Percentiles rank a stretch among this genome's conserved stretches.
phyloP scores from a whole-genome alignment of 1,284 basidiomycete genomes.

The Fomitopsis palustris region DNA sequence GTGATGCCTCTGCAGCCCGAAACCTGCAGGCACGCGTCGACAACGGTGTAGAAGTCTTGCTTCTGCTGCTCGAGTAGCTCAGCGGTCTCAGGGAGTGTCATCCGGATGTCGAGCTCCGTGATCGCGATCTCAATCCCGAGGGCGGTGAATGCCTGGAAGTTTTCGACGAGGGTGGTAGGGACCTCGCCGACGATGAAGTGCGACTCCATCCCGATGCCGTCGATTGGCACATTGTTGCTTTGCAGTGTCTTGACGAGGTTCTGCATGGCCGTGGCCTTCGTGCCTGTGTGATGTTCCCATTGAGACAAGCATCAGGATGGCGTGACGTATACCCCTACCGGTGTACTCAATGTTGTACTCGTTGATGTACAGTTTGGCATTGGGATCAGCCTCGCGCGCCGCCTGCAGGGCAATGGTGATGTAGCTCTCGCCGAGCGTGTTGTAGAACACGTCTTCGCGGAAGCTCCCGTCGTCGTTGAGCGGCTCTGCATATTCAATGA shows the following conservation, averaged over 20 bases:
- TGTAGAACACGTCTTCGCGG: conserved; percentile 42
- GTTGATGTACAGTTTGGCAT: conserved; percentile 43
- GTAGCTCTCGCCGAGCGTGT: conserved; percentile 40
- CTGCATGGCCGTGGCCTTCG: conserved; percentile 43
- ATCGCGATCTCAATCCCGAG: conserved; percentile 53
- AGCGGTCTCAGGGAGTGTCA: conserved; percentile 44
- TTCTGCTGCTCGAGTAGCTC: conserved; percentile 46
- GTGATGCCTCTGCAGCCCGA: conserved; percentile 43
- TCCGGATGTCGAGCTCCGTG: conserved; percentile 53
- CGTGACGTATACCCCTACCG: conserved; percentile 9
- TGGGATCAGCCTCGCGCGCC: conserved; percentile 44
- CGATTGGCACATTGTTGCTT: conserved; percentile 39
- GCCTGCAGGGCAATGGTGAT: conserved; percentile 41
- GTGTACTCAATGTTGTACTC: conserved; percentile 43
- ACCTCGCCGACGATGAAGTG: conserved; percentile 50
- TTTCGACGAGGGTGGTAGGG: conserved; percentile 34
- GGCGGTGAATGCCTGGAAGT: conserved; percentile 42
- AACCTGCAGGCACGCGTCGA: conserved; percentile 41
- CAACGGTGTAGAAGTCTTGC: conserved; percentile 42
- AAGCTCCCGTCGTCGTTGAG: conserved; percentile 59
- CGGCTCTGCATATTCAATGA: conserved; percentile 31
- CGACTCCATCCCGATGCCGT: conserved; percentile 46
- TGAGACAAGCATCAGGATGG: not conserved
- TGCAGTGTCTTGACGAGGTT: conserved; percentile 42
- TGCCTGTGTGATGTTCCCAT: conserved; percentile 16